Evolutionary conservation across 306 rosid genomes (phyloP), one percentile per base, ranked within the genome.

Genomic region (Vigna radiata): DNA sequence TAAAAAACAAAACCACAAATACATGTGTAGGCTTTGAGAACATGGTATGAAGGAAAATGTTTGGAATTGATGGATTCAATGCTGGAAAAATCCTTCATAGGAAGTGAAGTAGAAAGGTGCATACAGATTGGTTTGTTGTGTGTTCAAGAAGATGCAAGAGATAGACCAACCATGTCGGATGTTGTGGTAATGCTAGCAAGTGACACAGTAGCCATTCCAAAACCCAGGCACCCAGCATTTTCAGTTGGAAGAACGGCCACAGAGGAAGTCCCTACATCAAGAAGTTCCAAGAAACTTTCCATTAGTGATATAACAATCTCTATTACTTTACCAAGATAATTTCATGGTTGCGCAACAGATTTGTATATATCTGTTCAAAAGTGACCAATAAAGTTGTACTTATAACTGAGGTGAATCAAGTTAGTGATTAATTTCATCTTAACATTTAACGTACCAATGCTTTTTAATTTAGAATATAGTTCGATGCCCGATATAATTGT

Each of bases 91-190:
- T 48, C 53, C 18, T 48, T 48, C 18, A 48, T 14, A 15, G 17
- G 53, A 7, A 15, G 18, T 3, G 53, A 48, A 48, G 53, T 48
- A 14, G 53, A 48, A 2, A 48, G 53, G 18, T 0, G 53, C 17
- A 48, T 48, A 48, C 53, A 48, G 6, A 48, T 48, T 48, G 53
- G 53, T 48, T 48, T 48, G 53, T 48, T 48, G 53, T 48, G 53
- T 48, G 53, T 48, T 48, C 88, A 88, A 33, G 83, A 86, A 59
- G 89, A 81, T 46, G 85, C 89, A 46, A 72, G 18, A 10, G 77
- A 86, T 29, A 79, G 87, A 27, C 90, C 90, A 65, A 76, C 86
- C 2, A 89, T 84, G 85, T 79, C 87, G 0, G 12, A 46, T 11
- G 79, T 88, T 47, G 79, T 82, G 8, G 79, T 58, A 6, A 80